Evolutionary conservation across 164 flowering plant genomes (phyloP), one percentile per base, ranked within the genome.

Genomic region (Taxillus chinensis): DNA sequence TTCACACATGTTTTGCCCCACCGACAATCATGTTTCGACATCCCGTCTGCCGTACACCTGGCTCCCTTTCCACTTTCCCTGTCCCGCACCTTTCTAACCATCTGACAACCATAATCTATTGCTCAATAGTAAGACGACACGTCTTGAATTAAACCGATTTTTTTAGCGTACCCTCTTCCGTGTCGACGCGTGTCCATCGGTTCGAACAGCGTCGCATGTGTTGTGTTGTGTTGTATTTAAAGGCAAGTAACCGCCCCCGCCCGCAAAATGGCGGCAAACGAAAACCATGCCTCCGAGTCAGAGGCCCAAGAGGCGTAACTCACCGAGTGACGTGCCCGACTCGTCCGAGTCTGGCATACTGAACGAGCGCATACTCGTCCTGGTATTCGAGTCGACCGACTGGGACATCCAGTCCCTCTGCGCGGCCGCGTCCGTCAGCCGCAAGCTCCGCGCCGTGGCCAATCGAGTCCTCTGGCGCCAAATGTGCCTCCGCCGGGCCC

Each of bases 351-450:
- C 83, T 49, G 88, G 86, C 5, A 67, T 90, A 0, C 68, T 73
- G 12, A 74, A 85, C 80, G 97, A 88, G 80, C 75, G 79, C 7
- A 40, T 88, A 2, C 82, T 91, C 16, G 7, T 80, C 3, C 67
- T 85, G 2, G 72, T 91, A 37, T 79, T 88, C 73, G 69, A 74
- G 74, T 70, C 78, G 10, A 65, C 86, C 53, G 71, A 83, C 8
- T 90, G 97, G 95, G 93, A 90, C 61, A 73, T 90, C 0, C 83
- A 63, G 5, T 59, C 67, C 6, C 77, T 88, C 13, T 80, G 90
- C 71, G 48, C 43, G 4, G 73, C 77, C 39, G 85, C 93, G 14
- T 72, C 86, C n/a, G 87, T 88, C 0, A 81, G 69, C 69, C 79
- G 86, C 43, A 81, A 79, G 69, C 83, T 88, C 7, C 76, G 80